Conservation (phyloP, 2,329 filamentous ascomycete species). For the Rhexocercosporidium sp. region DNA sequence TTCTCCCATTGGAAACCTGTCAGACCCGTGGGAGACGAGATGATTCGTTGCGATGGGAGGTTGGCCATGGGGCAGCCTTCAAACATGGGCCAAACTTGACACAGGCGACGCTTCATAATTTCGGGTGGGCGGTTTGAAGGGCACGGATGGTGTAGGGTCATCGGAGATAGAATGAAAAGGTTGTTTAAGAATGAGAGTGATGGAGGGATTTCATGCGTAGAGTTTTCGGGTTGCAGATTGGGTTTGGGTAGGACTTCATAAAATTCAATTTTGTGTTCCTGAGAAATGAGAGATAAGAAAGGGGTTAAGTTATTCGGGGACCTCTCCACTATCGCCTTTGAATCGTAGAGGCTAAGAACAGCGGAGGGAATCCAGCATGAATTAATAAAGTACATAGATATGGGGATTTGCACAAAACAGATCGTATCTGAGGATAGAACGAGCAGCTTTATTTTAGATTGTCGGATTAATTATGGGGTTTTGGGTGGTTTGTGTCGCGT, state of each 20-base stretch:
- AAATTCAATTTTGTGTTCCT: neutral
- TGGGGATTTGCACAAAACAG: neutral
- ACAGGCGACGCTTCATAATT: conserved; percentile 2
- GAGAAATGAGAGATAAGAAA: neutral
- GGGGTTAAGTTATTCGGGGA: neutral
- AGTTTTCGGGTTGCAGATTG: neutral
- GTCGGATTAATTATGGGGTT: neutral
- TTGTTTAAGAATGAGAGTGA: neutral
- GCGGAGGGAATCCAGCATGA: neutral
- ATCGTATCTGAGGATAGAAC: neutral
- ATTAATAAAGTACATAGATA: neutral
- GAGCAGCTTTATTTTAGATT: neutral
- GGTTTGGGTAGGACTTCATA: neutral
- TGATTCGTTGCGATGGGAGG: neutral
- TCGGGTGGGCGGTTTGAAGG: conserved; percentile 4
- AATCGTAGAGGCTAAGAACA: neutral
- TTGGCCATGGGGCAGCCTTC: neutral
- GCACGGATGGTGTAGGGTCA: neutral
- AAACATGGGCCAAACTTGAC: conserved; percentile 9
- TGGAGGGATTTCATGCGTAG: neutral
- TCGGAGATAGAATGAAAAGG: neutral
- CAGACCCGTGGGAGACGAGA: neutral
- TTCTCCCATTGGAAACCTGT: neutral
- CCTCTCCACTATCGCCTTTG: neutral
- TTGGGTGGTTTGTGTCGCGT: neutral